Conservation (phyloP, 768 basidiomycete genomes). For the Mrakia gelida region DNA sequence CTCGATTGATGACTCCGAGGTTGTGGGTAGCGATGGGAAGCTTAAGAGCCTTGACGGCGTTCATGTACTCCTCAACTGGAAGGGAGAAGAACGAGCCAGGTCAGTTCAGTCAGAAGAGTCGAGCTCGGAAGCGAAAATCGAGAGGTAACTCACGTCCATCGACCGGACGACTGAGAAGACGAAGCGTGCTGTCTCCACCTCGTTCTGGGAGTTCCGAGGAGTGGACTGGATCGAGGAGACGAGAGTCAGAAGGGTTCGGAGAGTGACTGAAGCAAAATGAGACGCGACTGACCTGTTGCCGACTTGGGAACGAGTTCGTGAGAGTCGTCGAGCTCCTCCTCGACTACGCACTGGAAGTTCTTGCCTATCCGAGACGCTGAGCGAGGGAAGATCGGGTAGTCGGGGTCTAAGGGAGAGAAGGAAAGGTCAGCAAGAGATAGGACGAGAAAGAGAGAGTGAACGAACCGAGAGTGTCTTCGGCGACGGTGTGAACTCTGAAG, state of each 20-base stretch:
- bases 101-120: too few species aligned
- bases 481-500: conserved; percentile 73
- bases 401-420: conserved; percentile 63
- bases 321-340: conserved; percentile 11
- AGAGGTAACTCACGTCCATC: neutral
- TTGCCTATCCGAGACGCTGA: conserved; percentile 84
- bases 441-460: conserved; percentile 21
- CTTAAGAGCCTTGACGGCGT: conserved; percentile 1
- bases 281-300: neutral
- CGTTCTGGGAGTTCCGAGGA: conserved; percentile 13
- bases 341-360: conserved; percentile 62
- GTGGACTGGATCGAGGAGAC: neutral
- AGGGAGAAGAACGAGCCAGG: neutral
- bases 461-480: conserved; percentile 83
- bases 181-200: conserved; percentile 4
- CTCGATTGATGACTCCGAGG: conserved; percentile 11
- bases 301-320: neutral
- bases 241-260: neutral
- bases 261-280: too few species aligned
- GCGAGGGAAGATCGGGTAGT: conserved; percentile 94
- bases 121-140: neutral
- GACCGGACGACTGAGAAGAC: neutral
- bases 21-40: neutral
- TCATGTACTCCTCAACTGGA: conserved; percentile 16
- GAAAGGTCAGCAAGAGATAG: neutral